Conservation (phyloP, 768 basidiomycete genomes). For the Sarcodon aspratus region DNA sequence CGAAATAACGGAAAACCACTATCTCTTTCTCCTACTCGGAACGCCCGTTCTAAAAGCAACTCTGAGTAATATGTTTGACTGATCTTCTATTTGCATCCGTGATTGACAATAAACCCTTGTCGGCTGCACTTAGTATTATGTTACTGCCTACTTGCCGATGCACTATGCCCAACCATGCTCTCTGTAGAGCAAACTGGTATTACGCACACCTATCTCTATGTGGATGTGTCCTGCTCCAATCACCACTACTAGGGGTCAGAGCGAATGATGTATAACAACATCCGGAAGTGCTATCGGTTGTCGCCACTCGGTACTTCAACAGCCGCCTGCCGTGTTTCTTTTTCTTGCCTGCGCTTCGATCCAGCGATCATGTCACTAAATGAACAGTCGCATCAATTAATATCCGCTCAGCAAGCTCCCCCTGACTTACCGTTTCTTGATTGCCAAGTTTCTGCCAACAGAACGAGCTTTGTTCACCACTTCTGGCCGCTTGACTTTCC, state of each 20-base stretch:
- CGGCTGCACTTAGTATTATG: too few relatives aligned
- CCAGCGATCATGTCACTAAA: slow-evolving; percentile 69
- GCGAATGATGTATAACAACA: slow-evolving; percentile 3
- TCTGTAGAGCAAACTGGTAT: too few relatives aligned
- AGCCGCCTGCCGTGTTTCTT: slow-evolving; percentile 13
- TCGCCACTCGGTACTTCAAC: slow-evolving; percentile 3
- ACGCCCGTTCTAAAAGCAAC: too few relatives aligned
- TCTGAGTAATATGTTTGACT: too few relatives aligned
- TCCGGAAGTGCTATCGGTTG: slow-evolving; percentile 3
- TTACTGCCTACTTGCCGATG: too few relatives aligned
- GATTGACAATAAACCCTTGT: too few relatives aligned
- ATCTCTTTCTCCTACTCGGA: too few relatives aligned
- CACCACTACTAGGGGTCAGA: background rate
- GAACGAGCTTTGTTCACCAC: slow-evolving; percentile 58
- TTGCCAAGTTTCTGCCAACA: slow-evolving; percentile 57
- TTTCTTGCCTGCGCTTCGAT: slow-evolving; percentile 54
- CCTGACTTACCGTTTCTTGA: slow-evolving; percentile 52
- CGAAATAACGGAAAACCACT: too few relatives aligned
- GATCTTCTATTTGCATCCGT: too few relatives aligned
- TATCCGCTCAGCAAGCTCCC: background rate
- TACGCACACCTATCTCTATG: too few relatives aligned
- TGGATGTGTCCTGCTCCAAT: too few relatives aligned
- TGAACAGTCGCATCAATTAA: slow-evolving; percentile 4
- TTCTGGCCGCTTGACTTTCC: slow-evolving; percentile 72
- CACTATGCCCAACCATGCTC: too few relatives aligned